Evolutionary conservation across 1,284 basidiomycete species (phyloP), one percentile per base, ranked within the genome.

Genomic region (Cutaneotrichosporon sp.): DNA sequence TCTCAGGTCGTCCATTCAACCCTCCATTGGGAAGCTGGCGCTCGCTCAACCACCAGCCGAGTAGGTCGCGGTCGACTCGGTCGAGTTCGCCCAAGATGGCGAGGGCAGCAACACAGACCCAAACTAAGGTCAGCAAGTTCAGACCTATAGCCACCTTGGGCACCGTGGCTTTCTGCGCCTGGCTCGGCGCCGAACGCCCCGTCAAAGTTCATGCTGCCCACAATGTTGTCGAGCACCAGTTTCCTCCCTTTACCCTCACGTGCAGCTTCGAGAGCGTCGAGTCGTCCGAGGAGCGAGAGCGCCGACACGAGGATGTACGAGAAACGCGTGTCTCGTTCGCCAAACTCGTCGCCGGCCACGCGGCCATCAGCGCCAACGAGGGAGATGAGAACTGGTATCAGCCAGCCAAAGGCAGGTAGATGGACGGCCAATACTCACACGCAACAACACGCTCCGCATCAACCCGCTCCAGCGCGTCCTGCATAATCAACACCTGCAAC

Each of bases 1-100:
- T 99, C 77, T 99, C 92, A 3, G 96, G 96, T 22, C 96, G 85
- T 0, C 96, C 96, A 71, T 99, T 98, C 65, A 99, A 83, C 0
- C 96, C 97, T 9, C 96, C 96, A 72, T 88, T 93, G 0, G 93
- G 90, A 11, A 97, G 83, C 77, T 99, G 96, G 9, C 96, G 84
- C 74, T 99, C 97, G 11, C 90, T 86, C 2, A 99, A 82, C 96
- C 96, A 99, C 88, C 90, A 94, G 11, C 85, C 89, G 2, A 97
- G 82, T 34, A 86, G 89, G 21, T 90, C 85, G 1, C 82, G 74
- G 73, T 97, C 91, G 5, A 95, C 85, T 38, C 86, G 82, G 72
- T 96, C 89, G 11, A 98, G 55, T 56, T 88, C 81, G 73, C 90
- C 88, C 4, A 98, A 83, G 22, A 99, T 95, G 1, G 93, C 89